phyloP scores from a whole-genome alignment of 164 flowering plant species.

The Hamamelis virginiana region DNA sequence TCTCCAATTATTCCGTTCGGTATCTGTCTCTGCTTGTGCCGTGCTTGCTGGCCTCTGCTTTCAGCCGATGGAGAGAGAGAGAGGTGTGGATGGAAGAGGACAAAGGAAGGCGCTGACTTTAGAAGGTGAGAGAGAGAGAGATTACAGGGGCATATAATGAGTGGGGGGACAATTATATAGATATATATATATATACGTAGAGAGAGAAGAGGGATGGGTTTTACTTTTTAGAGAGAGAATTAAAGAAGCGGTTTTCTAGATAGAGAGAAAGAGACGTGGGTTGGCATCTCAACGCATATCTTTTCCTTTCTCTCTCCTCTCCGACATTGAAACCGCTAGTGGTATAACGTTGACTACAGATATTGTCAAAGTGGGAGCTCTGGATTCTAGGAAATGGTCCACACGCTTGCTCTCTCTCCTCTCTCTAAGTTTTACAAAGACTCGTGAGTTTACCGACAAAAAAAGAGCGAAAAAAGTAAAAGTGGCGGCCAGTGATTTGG shows the following conservation, averaged over 20 bases:
- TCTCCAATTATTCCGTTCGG: neutral
- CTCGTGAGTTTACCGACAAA: constrained; percentile 3
- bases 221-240: constrained; percentile 12
- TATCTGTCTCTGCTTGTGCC: neutral
- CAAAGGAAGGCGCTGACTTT: constrained; percentile 93
- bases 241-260: constrained; percentile 1
- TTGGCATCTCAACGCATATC: constrained; percentile 20
- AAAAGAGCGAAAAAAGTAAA: no score
- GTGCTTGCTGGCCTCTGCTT: constrained; percentile 7
- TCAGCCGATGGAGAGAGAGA: constrained; percentile 7
- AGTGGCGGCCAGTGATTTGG: no score
- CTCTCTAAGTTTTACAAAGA: neutral
- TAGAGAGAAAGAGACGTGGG: constrained; percentile 15
- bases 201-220: constrained; percentile 11
- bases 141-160: constrained; percentile 14
- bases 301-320: constrained; percentile 11
- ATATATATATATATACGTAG: constrained; percentile 13
- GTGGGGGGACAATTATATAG: constrained; percentile 20
- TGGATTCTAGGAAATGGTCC: constrained; percentile 17
- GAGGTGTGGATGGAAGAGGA: constrained; percentile 26
- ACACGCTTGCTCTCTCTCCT: constrained; percentile 11
- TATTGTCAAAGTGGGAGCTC: constrained; percentile 45
- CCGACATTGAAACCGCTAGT: constrained; percentile 17
- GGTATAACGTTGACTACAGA: constrained; percentile 39
- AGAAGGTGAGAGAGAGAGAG: constrained; percentile 14